These are phyloP conservation scores for Ambrosiella cleistominuta DNA, from an alignment of 2,329 filamentous ascomycete genomes.

Conservation along the genomic window DNA sequence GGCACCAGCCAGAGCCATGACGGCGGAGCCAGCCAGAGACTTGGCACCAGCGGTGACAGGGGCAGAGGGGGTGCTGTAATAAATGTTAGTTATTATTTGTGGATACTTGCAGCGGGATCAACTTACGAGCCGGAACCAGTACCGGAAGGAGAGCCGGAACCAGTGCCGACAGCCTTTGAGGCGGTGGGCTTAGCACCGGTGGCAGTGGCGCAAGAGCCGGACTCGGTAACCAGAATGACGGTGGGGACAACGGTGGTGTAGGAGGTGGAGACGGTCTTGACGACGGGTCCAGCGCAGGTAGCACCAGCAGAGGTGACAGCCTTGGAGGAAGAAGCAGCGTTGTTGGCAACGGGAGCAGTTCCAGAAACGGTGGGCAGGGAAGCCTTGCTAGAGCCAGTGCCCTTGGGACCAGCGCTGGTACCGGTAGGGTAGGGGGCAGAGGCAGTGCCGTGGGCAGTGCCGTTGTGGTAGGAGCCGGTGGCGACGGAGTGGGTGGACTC, in stretches of 20 bases:
- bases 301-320: constrained; percentile 15
- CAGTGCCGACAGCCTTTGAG: constrained; percentile 22
- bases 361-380: constrained; percentile 12
- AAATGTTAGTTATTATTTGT: constrained; percentile 1
- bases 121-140: constrained; percentile 24
- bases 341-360: constrained; percentile 5
- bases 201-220: constrained; percentile 24
- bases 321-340: constrained; percentile 14
- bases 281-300: constrained; percentile 21
- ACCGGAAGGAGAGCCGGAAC: constrained; percentile 26
- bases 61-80: constrained; percentile 18
- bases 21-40: constrained; percentile 34
- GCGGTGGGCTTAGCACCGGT: constrained; percentile 17
- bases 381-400: constrained; percentile 9
- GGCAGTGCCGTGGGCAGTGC: not conserved
- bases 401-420: constrained; percentile 9
- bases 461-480: constrained; percentile 12
- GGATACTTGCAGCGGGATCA: not conserved
- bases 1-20: constrained; percentile 38
- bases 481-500: constrained; percentile 6
- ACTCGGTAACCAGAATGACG: constrained; percentile 28
- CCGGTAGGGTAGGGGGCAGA: constrained; percentile 10
- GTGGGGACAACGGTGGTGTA: constrained; percentile 38
- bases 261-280: constrained; percentile 36
- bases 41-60: constrained; percentile 34